Evolutionary conservation across 2,329 filamentous ascomycete genomes (phyloP), one percentile per base, ranked within the genome.

Genomic region (Bipolaris sorokiniana): DNA sequence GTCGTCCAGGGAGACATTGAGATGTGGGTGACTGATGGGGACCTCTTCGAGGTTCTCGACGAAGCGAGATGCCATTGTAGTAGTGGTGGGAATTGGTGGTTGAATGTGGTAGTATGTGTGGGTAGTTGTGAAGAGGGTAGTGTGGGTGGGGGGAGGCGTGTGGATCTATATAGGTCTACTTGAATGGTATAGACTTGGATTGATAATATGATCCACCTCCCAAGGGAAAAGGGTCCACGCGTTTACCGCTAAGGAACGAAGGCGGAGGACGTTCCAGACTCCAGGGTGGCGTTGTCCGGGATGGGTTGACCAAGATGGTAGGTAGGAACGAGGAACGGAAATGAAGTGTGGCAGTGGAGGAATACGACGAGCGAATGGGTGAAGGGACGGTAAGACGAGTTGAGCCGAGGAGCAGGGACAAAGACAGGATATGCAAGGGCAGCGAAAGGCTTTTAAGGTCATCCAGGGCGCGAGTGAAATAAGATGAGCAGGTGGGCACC

Each of bases 1-100:
- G 59, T 77, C 74, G 34, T 77, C 73, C 18, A 77, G 65, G 11
- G 70, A 75, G 60, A 77, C 74, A 53, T 77, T 77, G 62, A 76
- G 73, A 46, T 75, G 72, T 28, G 74, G 73, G 42, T 77, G 73
- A 20, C 69, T 72, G 59, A 73, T 74, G 16, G 72, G 69, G 18
- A 72, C 71, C 58, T 73, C 69, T 57, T 76, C 71, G 52, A 77
- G 71, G 62, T 75, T 72, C 51, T 77, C 75, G 48, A 73, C 72
- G 48, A 77, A 77, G 48, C 76, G 76, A 26, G 74, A 77, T 16
- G 70, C 64, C 68, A 76, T 75, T 56, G 54, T 64, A 54, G 57
- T 54, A 50, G 45, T 48, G 10, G 44, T 51, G 28, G 31, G 33
- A 16, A 13, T 40, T n/a, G 18, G 42, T 26, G 33, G 22, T 42